Evolutionary conservation across 495 filamentous ascomycete genomes (phyloP).

Genomic region (Hyphodiscus hymeniophilus): DNA sequence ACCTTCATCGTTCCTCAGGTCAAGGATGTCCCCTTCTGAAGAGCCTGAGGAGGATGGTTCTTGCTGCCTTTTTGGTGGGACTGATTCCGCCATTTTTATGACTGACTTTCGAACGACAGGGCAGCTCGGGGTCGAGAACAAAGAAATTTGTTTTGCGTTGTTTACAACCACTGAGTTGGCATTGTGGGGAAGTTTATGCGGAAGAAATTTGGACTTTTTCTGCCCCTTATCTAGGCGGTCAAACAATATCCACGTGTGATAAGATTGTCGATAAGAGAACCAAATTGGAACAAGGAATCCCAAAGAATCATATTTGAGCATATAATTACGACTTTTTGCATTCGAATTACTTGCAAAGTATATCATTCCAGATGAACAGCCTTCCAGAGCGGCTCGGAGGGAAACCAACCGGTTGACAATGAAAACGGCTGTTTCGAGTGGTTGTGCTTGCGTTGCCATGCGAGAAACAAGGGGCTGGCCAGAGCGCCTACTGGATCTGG

Average conservation of each 20-base stretch:
- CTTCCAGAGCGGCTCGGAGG: neutral
- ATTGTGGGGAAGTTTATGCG: neutral
- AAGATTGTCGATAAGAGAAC: too few relatives aligned
- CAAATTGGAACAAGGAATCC: neutral
- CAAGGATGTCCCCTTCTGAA: constrained; percentile 38
- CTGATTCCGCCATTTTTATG: constrained; percentile 11
- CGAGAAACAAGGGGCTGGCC: constrained; percentile 1
- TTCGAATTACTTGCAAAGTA: too few relatives aligned
- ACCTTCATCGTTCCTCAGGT: constrained; percentile 48
- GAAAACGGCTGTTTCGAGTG: constrained; percentile 1
- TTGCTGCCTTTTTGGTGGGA: neutral
- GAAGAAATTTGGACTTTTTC: neutral
- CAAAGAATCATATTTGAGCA: too few relatives aligned
- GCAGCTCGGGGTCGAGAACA: neutral
- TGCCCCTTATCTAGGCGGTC: neutral
- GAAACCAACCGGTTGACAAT: neutral
- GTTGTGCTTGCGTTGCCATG: constrained; percentile 1
- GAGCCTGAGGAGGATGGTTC: constrained; percentile 29
- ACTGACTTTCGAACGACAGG: neutral
- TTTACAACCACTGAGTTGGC: too few relatives aligned
- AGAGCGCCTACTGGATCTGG: neutral
- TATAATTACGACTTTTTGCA: too few relatives aligned
- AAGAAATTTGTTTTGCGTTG: too few relatives aligned
- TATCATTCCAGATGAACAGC: neutral
- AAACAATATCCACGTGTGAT: neutral